Base-by-base conservation (phyloP, 2,329 filamentous ascomycete genomes). In the Phyllosticta citriasiana region DNA sequence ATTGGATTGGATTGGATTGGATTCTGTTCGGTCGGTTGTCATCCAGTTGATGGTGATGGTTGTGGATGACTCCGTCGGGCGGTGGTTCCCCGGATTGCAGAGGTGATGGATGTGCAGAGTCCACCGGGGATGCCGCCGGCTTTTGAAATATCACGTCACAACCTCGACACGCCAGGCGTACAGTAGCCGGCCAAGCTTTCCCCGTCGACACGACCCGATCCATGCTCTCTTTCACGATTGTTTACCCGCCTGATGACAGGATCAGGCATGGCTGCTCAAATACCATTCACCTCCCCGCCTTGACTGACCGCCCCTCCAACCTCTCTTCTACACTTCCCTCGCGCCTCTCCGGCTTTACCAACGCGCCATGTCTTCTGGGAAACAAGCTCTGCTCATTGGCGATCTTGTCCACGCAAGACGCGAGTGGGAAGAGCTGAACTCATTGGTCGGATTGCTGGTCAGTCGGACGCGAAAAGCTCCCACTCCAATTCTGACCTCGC, bases 301-400 rank as follows among this genome's bases (percentile, higher is more conserved):
- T 56, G 12, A 19, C 33, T 25, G 6, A 10, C 53, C 26, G 53
- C 30, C 35, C 26, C 35, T 51, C 7, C 40, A 52, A 33, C 7
- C 10, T 9, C n/a, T 12, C 9, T 47, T 12, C 35, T 6, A 19
- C 40, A 24, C 26, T 9, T 25, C 12, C 51, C 26, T 10, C 14
- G n/a, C 19, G 2, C 40, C 40, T n/a, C 40, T 47, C 40, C 7
- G 14, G 3, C 40, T 16, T 47, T 14, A 47, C 40, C 14, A n/a
- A 1, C 16, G 6, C 40, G 27, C 27, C 55, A 61, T 61, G 59
- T 53, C 55, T 30, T 57, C 57, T n/a, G 53, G 25, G 7, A 68
- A 69, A 64, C 70, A 68, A 57, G 77, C 76, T 22, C 73, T 80
- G 16, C 71, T 80, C 12, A 76, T 80, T 55, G 78, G 78, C 26